phyloP scores from a whole-genome alignment of 192 early-diverging fungal genomes.

The Entomortierella lignicola region DNA sequence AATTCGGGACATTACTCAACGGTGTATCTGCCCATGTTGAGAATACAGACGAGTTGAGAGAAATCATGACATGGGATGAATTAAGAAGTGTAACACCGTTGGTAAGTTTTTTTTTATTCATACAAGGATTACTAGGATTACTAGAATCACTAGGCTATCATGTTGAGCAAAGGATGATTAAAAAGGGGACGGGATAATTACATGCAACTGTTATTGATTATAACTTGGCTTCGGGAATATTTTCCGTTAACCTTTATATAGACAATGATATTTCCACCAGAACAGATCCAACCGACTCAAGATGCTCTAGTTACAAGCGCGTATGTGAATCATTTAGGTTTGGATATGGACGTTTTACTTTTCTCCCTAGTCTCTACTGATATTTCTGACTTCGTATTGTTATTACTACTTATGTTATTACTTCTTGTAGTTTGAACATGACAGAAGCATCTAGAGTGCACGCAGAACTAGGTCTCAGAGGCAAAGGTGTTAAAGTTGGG shows the following conservation, averaged over 20 bases:
- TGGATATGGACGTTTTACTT: too few species aligned
- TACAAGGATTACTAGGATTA: too few species aligned
- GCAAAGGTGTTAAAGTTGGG: constrained; percentile 54
- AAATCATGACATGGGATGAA: constrained; percentile 1
- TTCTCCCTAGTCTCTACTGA: too few species aligned
- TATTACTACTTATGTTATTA: too few species aligned
- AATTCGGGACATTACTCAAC: constrained; percentile 10
- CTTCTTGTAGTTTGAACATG: constrained; percentile 44
- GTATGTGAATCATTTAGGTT: constrained; percentile 17
- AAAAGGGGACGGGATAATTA: too few species aligned
- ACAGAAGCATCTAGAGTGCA: constrained; percentile 54
- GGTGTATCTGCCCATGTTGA: constrained; percentile 21
- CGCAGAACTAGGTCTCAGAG: constrained; percentile 36
- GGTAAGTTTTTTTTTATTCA: constrained; percentile 21
- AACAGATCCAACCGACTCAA: constrained; percentile 12
- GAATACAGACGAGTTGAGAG: constrained; percentile 7
- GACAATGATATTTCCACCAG: constrained; percentile 27
- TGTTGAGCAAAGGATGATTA: too few species aligned
- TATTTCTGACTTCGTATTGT: too few species aligned
- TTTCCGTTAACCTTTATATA: too few species aligned
- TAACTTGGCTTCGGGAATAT: too few species aligned
- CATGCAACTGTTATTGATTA: too few species aligned
- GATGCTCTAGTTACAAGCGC: constrained; percentile 33
- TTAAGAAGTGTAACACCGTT: constrained; percentile 14
- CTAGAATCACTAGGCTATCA: too few species aligned